These are phyloP conservation scores for Obba rivulosa DNA, from an alignment of 768 basidiomycete species.

Conservation along the genomic window DNA sequence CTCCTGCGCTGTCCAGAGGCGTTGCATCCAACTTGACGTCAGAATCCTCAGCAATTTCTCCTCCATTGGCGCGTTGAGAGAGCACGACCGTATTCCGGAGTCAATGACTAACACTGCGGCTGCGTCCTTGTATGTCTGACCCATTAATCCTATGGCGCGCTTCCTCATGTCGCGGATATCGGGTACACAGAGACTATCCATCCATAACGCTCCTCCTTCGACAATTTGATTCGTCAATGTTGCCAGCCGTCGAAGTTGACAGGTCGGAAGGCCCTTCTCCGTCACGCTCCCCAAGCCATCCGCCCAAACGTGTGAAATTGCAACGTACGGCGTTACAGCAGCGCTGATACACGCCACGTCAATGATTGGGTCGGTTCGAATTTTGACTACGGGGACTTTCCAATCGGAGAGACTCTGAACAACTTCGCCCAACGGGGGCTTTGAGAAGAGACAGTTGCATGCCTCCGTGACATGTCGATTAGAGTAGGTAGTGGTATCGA, in stretches of 20 bases:
- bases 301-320: slow-evolving; percentile 7
- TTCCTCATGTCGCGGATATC: background rate
- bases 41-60: slow-evolving; percentile 5
- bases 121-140: slow-evolving; percentile 6
- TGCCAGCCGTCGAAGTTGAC: slow-evolving; percentile 3
- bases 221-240: background rate
- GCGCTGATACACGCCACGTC: background rate
- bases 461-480: no score
- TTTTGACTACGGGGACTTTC: no score
- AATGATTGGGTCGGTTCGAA: no score
- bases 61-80: background rate
- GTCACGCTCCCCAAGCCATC: slow-evolving; percentile 6
- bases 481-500: no score
- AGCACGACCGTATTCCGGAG: slow-evolving; percentile 2
- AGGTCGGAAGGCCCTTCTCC: slow-evolving; percentile 1
- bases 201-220: slow-evolving; percentile 4
- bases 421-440: no score
- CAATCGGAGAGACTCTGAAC: no score
- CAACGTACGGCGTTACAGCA: background rate
- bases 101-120: slow-evolving; percentile 8
- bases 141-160: slow-evolving; percentile 10
- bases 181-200: slow-evolving; percentile 6
- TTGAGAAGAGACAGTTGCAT: no score
- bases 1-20: slow-evolving; percentile 9
- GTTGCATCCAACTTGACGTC: slow-evolving; percentile 8